Evolutionary conservation across 495 filamentous ascomycete genomes (phyloP).

Genomic region (Choiromyces venosus): DNA sequence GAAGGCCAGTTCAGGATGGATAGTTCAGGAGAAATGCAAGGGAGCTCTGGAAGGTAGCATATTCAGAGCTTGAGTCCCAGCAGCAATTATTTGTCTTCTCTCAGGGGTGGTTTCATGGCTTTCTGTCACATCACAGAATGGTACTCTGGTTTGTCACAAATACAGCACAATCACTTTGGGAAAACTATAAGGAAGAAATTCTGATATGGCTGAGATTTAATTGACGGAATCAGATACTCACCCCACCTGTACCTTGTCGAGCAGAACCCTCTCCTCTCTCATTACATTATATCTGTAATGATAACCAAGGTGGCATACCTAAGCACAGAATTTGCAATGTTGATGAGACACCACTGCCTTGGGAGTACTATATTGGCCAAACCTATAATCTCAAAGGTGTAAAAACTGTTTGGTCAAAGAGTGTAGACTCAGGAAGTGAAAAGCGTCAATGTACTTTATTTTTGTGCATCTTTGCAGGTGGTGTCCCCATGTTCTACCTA

Average conservation of each 20-base stretch:
- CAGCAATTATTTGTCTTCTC: conserved; percentile 11
- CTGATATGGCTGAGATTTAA: conserved; percentile 14
- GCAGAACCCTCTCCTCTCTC: too few species aligned
- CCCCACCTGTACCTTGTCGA: too few species aligned
- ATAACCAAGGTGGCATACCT: conserved; percentile 8
- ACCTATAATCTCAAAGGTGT: conserved; percentile 3
- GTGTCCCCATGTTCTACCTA: conserved; percentile 3
- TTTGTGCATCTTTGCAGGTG: conserved; percentile 8
- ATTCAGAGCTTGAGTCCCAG: background rate
- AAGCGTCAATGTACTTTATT: conserved; percentile 2
- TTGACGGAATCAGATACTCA: conserved; percentile 7
- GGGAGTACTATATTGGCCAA: conserved; percentile 5
- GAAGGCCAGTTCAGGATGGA: background rate
- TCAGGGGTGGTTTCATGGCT: too few species aligned
- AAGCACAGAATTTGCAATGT: conserved; percentile 5
- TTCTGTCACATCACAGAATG: conserved; percentile 14
- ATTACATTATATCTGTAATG: conserved; percentile 6
- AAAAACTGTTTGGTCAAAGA: conserved; percentile 7
- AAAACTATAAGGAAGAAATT: conserved; percentile 18
- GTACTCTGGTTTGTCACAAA: conserved; percentile 19
- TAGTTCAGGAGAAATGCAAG: background rate
- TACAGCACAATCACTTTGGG: conserved; percentile 8
- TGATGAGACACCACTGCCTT: conserved; percentile 16
- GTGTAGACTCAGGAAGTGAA: conserved; percentile 9
- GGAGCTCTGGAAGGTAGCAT: conserved; percentile 9